Evolutionary conservation across 768 basidiomycete species (phyloP).

Genomic region (Suillus americanus): DNA sequence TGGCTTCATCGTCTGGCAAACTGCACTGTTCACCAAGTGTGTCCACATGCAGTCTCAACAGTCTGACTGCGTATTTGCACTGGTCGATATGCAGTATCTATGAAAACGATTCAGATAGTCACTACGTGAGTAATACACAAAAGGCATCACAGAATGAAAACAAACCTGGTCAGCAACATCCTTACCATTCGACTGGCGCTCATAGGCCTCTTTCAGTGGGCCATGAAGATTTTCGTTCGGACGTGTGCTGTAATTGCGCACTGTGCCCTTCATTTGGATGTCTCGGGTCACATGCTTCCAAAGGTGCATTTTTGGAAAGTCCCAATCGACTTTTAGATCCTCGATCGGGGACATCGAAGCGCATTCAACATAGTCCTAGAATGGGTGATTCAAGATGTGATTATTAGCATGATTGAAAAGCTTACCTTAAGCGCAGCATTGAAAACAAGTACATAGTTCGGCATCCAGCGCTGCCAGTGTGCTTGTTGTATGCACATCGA

Average conservation of each 20-base stretch:
- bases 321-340: slow-evolving; percentile 27
- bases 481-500: slow-evolving; percentile 19
- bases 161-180: slow-evolving; percentile 32
- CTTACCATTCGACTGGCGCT: slow-evolving; percentile 32
- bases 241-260: slow-evolving; percentile 31
- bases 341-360: neutral
- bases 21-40: neutral
- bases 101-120: too few relatives aligned
- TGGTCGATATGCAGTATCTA: neutral
- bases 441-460: slow-evolving; percentile 23
- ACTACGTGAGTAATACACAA: too few relatives aligned
- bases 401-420: too few relatives aligned
- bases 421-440: slow-evolving; percentile 21
- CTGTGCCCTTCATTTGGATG: slow-evolving; percentile 30
- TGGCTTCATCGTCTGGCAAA: too few relatives aligned
- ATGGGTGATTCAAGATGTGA: neutral
- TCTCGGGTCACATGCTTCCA: slow-evolving; percentile 32
- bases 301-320: slow-evolving; percentile 27
- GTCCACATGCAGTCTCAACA: neutral
- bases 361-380: neutral
- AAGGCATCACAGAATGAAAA: too few relatives aligned
- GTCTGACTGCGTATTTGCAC: neutral
- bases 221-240: slow-evolving; percentile 33
- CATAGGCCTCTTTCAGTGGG: slow-evolving; percentile 27
- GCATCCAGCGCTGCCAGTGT: slow-evolving; percentile 3